phyloP scores from a whole-genome alignment of 1,139 yeast genomes.

The Saccharomycopsis hybrid region DNA sequence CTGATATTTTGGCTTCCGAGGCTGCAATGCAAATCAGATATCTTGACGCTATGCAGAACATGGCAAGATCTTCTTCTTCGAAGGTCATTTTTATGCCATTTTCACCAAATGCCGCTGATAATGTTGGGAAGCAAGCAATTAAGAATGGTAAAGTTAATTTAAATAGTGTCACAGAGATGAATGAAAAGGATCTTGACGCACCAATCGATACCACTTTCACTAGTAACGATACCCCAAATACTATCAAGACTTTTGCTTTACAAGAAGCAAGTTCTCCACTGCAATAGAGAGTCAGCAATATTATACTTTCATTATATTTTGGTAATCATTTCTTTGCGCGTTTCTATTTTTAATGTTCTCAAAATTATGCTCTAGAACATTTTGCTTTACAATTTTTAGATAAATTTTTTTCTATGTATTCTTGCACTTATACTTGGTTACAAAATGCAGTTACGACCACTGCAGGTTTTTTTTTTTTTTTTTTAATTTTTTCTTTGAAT shows the following conservation, averaged over 20 bases:
- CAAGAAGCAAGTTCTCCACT: slow-evolving; percentile 7
- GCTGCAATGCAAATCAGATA: slow-evolving; percentile 79
- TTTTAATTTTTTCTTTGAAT: too few relatives aligned
- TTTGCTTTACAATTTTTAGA: too few relatives aligned
- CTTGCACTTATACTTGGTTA: too few relatives aligned
- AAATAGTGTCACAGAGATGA: background rate
- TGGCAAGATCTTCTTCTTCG: slow-evolving; percentile 57
- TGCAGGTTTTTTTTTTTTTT: too few relatives aligned
- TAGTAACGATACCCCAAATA: background rate
- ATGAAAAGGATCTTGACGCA: too few relatives aligned
- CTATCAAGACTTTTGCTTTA: slow-evolving; percentile 4
- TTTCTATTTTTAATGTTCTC: too few relatives aligned
- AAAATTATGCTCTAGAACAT: too few relatives aligned
- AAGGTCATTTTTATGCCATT: slow-evolving; percentile 73
- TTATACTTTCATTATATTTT: too few relatives aligned
- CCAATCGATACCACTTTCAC: background rate
- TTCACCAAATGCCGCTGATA: slow-evolving; percentile 24
- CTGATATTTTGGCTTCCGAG: slow-evolving; percentile 67
- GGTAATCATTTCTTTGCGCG: too few relatives aligned
- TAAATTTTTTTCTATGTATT: too few relatives aligned
- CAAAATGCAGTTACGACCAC: too few relatives aligned
- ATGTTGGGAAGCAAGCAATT: background rate
- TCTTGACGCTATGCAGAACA: slow-evolving; percentile 71
- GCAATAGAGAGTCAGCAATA: too few relatives aligned
- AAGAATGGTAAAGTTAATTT: background rate